phyloP scores from a whole-genome alignment of 164 flowering plant genomes.

The Dillenia turbinata region DNA sequence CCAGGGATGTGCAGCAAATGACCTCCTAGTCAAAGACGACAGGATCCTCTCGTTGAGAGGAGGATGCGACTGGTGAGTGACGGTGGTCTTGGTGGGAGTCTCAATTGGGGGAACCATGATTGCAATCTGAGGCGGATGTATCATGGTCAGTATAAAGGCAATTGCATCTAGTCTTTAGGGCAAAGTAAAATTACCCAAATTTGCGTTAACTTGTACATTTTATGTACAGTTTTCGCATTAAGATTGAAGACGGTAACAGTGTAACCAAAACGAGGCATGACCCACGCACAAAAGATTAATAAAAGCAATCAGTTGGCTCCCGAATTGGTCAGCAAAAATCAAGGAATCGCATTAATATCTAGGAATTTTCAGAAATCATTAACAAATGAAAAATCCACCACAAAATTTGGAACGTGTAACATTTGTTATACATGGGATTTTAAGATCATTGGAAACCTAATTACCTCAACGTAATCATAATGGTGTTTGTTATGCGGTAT shows the following conservation, averaged over 20 bases:
- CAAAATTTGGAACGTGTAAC: too few species aligned
- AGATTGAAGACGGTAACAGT: not conserved
- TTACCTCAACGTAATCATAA: too few species aligned
- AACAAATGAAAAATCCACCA: too few species aligned
- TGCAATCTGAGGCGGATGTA: slow-evolving; percentile 17
- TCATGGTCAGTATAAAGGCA: not conserved
- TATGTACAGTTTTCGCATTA: too few species aligned
- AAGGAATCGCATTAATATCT: too few species aligned
- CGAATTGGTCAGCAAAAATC: too few species aligned
- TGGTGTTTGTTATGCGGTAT: too few species aligned
- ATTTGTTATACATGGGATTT: too few species aligned
- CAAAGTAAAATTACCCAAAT: not conserved
- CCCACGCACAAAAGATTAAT: not conserved
- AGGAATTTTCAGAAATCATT: too few species aligned
- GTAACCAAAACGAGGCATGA: not conserved
- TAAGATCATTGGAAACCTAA: too few species aligned
- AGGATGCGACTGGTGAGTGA: slow-evolving; percentile 25
- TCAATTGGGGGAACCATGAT: slow-evolving; percentile 50
- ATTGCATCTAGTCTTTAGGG: not conserved
- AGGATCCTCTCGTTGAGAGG: slow-evolving; percentile 84
- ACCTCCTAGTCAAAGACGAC: slow-evolving; percentile 64
- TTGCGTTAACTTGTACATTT: too few species aligned
- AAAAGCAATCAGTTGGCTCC: not conserved
- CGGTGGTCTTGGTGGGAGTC: slow-evolving; percentile 16
- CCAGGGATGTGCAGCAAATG: slow-evolving; percentile 92